A percentile compares a stretch with the other conserved stretches of the same genome.
Evolutionary conservation across 805 yeast species (phyloP).

Genomic region (Candida rishiriensis): DNA sequence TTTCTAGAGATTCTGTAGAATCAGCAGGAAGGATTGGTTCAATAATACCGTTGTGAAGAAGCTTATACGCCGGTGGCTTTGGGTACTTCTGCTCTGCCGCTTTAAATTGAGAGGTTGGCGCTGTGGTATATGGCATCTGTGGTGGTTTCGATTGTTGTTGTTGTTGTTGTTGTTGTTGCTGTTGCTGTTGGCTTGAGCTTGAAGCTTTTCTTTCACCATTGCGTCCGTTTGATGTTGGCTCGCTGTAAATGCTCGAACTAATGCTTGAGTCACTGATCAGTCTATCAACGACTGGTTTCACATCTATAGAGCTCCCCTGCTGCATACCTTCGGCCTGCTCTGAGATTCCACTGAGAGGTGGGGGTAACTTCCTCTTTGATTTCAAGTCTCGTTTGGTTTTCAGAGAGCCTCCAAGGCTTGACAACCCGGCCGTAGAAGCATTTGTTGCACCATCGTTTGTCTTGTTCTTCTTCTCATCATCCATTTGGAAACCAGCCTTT

Average conservation of each 20-base stretch:
- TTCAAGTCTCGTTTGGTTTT: slow-evolving; percentile 8
- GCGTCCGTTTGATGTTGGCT: neutral
- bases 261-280: slow-evolving; percentile 10
- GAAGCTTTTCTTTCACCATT: neutral
- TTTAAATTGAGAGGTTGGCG: slow-evolving; percentile 2
- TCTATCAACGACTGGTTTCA: slow-evolving; percentile 2
- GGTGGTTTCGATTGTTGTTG: neutral
- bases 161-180: neutral
- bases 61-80: slow-evolving; percentile 16
- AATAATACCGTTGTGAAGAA: slow-evolving; percentile 22
- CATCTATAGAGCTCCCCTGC: neutral
- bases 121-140: neutral
- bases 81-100: slow-evolving; percentile 4
- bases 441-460: neutral
- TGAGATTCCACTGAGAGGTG: slow-evolving; percentile 12
- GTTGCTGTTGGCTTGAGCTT: neutral
- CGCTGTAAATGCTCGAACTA: slow-evolving; percentile 17
- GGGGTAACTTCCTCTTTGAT: slow-evolving; percentile 23
- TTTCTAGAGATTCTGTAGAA: slow-evolving; percentile 24
- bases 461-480: slow-evolving; percentile 18
- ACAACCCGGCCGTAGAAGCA: neutral
- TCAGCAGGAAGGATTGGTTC: slow-evolving; percentile 29
- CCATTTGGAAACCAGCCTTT: slow-evolving; percentile 31
- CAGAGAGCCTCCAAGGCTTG: neutral
- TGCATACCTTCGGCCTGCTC: slow-evolving; percentile 5